phyloP scores from a whole-genome alignment of 2,329 filamentous ascomycete species.

The Catunica adiposa region DNA sequence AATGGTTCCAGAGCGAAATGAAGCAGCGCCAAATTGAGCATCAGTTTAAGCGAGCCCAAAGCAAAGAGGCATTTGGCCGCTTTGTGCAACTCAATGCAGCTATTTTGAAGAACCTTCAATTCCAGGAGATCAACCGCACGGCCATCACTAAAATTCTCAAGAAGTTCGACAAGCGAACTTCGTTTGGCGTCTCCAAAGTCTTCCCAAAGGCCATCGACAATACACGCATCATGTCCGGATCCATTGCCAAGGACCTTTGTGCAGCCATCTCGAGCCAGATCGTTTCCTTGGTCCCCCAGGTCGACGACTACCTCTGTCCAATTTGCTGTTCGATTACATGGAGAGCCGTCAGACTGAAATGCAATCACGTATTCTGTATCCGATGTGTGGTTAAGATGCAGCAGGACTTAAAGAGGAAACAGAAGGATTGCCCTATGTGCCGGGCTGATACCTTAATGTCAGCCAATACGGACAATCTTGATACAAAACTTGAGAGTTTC shows the following conservation, averaged over 20 bases:
- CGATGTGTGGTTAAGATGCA: slow-evolving; percentile 70
- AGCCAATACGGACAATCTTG: slow-evolving; percentile 47
- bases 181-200: slow-evolving; percentile 47
- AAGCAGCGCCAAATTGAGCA: slow-evolving; percentile 39
- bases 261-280: slow-evolving; percentile 57
- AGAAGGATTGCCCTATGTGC: slow-evolving; percentile 57
- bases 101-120: slow-evolving; percentile 65
- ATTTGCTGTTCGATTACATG: slow-evolving; percentile 68
- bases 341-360: slow-evolving; percentile 61
- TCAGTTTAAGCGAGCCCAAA: slow-evolving; percentile 49
- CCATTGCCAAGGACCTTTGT: slow-evolving; percentile 60
- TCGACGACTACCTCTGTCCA: slow-evolving; percentile 73
- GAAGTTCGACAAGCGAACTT: slow-evolving; percentile 79
- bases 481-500: slow-evolving; percentile 49
- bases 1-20: slow-evolving; percentile 57
- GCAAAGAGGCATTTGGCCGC: slow-evolving; percentile 43
- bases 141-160: slow-evolving; percentile 75
- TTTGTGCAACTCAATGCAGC: slow-evolving; percentile 60
- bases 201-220: slow-evolving; percentile 45
- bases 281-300: slow-evolving; percentile 56
- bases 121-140: slow-evolving; percentile 66
- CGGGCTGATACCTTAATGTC: slow-evolving; percentile 52
- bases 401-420: slow-evolving; percentile 32
- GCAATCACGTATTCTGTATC: slow-evolving; percentile 68
- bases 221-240: slow-evolving; percentile 44